phyloP scores from a whole-genome alignment of 441 rosid genomes.

The Metrosideros polymorpha region DNA sequence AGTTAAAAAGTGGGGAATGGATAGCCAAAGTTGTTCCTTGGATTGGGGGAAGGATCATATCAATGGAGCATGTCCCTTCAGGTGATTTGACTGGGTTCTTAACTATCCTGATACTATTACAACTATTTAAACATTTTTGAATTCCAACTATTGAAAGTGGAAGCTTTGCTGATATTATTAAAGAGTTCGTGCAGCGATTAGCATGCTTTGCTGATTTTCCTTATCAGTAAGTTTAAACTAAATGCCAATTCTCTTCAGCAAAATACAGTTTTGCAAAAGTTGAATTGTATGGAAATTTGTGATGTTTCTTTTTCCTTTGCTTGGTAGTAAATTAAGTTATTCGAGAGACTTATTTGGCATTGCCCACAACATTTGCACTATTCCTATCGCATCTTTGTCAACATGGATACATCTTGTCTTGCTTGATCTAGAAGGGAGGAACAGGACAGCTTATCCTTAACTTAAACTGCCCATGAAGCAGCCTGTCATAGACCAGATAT shows the following conservation, averaged over 20 bases:
- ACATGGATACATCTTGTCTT: not conserved
- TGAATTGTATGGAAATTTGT: not conserved
- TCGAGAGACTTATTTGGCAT: not conserved
- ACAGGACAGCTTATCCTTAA: not conserved
- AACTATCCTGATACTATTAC: not conserved
- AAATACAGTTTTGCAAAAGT: not conserved
- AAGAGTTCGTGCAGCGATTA: not conserved
- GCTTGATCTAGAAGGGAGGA: not conserved
- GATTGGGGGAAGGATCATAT: conserved; percentile 91
- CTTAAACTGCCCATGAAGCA: not conserved
- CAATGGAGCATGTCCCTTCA: conserved; percentile 89
- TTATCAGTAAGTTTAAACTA: not conserved
- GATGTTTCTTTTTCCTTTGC: not conserved
- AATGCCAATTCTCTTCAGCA: not conserved
- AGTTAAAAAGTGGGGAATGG: conserved; percentile 71
- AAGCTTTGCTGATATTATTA: not conserved
- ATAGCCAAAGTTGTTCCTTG: conserved; percentile 71
- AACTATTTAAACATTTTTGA: not conserved
- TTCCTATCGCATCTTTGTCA: not conserved
- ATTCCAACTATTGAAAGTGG: not conserved
- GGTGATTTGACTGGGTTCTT: conserved; percentile 22
- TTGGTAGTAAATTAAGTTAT: not conserved
- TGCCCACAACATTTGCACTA: not conserved
- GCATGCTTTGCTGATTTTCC: not conserved
- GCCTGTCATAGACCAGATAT: not conserved